Base-by-base conservation (phyloP, 176 grass and related monocot genomes). In the Musa acuminata region DNA sequence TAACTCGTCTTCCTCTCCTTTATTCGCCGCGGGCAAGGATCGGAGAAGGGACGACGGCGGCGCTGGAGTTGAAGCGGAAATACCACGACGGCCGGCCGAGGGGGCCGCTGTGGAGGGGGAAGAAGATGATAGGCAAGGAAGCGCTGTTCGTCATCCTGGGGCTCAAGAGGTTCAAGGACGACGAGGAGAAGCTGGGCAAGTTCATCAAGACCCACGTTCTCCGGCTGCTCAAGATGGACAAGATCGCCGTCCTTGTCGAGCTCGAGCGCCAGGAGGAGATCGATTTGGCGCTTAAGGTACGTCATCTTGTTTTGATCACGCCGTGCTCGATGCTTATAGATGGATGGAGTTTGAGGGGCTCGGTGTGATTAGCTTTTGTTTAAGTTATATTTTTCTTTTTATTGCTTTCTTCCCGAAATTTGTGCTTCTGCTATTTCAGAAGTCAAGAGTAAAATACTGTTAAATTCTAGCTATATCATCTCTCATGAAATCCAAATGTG, bases 111-210 rank as follows among this genome's bases (percentile, higher is more conserved):
- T 98, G 95, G 95, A 76, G 90, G 68, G 91, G 90, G 48, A 98
- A 98, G 84, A 98, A 98, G 86, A 50, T 98, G 64, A 89, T 98
- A 8, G 95, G 95, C n/a, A 98, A 91, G 80, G 95, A 93, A 84
- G 86, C 90, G 11, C 78, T 98, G 19, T 93, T 93, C 77, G 90
- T 85, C 2, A 91, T 98, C 69, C 84, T 85, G 77, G 90, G 94
- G 27, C 67, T 98, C 77, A 93, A 98, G 85, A 87, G 94, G 27
- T 93, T 98, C 75, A 93, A 98, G 83, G 87, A 81, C 43, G 90
- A 98, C 49, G 82, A 93, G 49, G 94, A 98, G 80, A 93, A 78
- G 75, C 82, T 85, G 16, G 69, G 64, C 67, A 80, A 74, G 55
- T 93, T 98, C 81, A 69, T 89, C 48, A 87, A 81, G 72, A 82